These are phyloP conservation scores for Echria macrotheca DNA, from an alignment of 495 filamentous ascomycete genomes.

Conservation along the genomic window DNA sequence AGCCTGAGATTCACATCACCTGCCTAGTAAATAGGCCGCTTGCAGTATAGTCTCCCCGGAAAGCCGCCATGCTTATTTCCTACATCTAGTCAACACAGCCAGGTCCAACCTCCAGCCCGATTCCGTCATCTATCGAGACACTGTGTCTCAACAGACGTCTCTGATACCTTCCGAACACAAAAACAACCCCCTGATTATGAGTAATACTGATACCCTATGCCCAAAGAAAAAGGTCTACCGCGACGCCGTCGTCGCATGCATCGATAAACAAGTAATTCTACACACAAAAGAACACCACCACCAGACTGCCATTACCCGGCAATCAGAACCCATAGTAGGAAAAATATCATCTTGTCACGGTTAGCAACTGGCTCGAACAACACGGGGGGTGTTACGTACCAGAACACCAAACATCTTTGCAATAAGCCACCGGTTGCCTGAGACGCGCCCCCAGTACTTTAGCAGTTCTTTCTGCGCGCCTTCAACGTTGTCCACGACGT, in stretches of 20 bases:
- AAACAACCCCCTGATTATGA: conserved; percentile 11
- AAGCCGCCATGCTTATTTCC: too few relatives aligned
- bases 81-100: conserved; percentile 7
- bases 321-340: conserved; percentile 36
- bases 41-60: too few relatives aligned
- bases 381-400: conserved; percentile 51
- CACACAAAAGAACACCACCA: not conserved
- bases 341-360: conserved; percentile 24
- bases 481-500: conserved; percentile 88
- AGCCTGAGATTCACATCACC: not conserved
- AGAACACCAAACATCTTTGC: conserved; percentile 97
- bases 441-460: conserved; percentile 94
- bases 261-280: conserved; percentile 14
- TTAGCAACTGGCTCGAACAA: not conserved
- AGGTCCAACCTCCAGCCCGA: conserved; percentile 1
- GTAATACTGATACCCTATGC: conserved; percentile 4
- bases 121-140: not conserved
- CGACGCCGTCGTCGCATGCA: conserved; percentile 20
- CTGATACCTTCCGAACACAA: too few relatives aligned
- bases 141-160: too few relatives aligned
- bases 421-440: conserved; percentile 91
- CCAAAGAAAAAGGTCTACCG: conserved; percentile 21
- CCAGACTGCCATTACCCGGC: conserved; percentile 26
- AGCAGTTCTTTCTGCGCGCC: conserved; percentile 90
- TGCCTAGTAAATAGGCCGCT: too few relatives aligned